Base-by-base conservation (phyloP, 176 grass and related monocot genomes). In the Echinochloa phyllopogon region DNA sequence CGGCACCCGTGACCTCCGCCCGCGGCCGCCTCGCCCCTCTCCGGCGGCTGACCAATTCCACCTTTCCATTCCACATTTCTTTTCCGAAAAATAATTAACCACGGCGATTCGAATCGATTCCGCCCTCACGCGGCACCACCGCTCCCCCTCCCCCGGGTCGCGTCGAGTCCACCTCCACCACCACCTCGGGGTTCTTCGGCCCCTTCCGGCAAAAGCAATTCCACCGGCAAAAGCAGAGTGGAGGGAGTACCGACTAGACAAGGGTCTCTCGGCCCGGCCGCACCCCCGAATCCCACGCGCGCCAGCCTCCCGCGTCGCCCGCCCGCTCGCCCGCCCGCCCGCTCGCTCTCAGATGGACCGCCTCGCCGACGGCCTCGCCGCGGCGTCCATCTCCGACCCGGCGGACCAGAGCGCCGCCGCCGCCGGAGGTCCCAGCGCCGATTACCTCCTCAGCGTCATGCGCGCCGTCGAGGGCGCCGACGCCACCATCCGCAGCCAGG, bases 391-490 rank as follows among this genome's bases (percentile, higher is more conserved):
- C 29, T 65, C 65, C 37, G 82, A 70, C 58, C 14, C 42, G 9
- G 50, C 37, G 65, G 79, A 82, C 79, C 79, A 70, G 50, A 27
- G 38, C 79, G 21, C 37, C 38, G 29, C 63, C 27, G 20, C 61
- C 14, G n/a, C 63, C 60, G 60, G 62, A 5, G 62, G 43, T 1
- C 29, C 40, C 33, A 60, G 8, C 47, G 2, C 74, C 8, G 69
- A 76, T 23, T 38, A 85, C 79, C 75, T 95, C 25, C 56, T 66
- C 78, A 82, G 90, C 69, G 87, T 92, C 48, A 92, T 98, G 72
- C 89, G 76, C 81, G 91, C 93, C 16, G 85, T 98, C 21, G 89
- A 98, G 76, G 87, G 87, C 62, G 96, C 93, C n/a, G 96, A 94
- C 77, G 82, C 81, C 74, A 91, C 93, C 56, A 94, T 98, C 77